These are phyloP conservation scores for Rhodotorula sp. DNA, from an alignment of 1,284 basidiomycete species.

Conservation along the genomic window DNA sequence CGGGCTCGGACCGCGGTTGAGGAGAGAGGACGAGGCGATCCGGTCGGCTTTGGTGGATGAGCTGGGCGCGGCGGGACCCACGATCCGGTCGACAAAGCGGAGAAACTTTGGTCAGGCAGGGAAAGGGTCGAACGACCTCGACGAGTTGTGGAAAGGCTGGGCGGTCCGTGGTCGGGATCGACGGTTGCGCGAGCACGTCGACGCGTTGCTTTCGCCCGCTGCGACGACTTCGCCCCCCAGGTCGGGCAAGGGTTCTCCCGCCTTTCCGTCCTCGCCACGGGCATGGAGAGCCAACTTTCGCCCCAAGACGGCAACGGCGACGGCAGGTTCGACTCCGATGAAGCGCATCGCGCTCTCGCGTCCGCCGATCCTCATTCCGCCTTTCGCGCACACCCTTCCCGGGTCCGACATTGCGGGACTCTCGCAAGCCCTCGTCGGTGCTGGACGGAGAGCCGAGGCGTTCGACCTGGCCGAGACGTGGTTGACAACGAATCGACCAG, in stretches of 20 bases:
- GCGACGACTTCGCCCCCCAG: not conserved
- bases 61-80: not conserved
- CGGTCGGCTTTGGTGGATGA: conserved; percentile 4
- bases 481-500: conserved; percentile 18
- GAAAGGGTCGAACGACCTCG: not conserved
- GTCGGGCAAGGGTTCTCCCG: not conserved
- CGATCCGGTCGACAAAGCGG: conserved; percentile 3
- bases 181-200: conserved; percentile 4
- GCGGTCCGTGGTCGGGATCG: not conserved
- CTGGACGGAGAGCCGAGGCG: conserved; percentile 6
- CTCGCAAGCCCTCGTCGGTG: conserved; percentile 15
- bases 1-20: not conserved
- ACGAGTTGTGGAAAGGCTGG: conserved; percentile 18
- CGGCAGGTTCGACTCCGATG: not conserved
- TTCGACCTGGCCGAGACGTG: conserved; percentile 26
- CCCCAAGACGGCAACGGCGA: too few relatives aligned
- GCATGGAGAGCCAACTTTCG: not conserved
- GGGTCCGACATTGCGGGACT: conserved; percentile 20
- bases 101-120: conserved; percentile 1
- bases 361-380: conserved; percentile 10
- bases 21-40: not conserved
- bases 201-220: not conserved
- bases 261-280: not conserved
- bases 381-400: conserved; percentile 3
- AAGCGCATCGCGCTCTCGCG: not conserved